A percentile compares a stretch with the other conserved stretches of the same genome.
phyloP scores from a whole-genome alignment of 23 red algal species.

The Gracilariopsis chorda region DNA sequence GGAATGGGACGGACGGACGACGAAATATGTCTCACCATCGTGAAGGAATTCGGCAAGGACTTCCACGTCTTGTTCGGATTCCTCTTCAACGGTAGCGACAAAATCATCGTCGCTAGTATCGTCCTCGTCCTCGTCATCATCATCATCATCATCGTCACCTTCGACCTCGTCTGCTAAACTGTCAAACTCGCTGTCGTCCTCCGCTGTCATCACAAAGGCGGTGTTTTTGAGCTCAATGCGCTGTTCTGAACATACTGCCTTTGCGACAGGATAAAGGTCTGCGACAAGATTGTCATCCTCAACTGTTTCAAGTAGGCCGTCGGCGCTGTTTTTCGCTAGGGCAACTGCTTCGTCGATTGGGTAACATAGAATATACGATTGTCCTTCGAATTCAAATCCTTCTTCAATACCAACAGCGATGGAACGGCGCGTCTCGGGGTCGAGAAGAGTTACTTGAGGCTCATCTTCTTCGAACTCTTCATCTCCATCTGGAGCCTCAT shows the following conservation, averaged over 20 bases:
- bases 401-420: constrained; percentile 28
- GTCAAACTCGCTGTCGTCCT: constrained; percentile 8
- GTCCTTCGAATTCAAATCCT: neutral
- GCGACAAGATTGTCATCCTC: neutral
- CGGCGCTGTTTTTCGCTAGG: neutral
- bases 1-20: constrained; percentile 5
- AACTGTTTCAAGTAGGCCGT: neutral
- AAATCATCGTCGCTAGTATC: constrained; percentile 6
- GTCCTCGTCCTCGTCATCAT: constrained; percentile 20
- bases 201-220: neutral
- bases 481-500: neutral
- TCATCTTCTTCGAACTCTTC: constrained; percentile 24
- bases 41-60: constrained; percentile 27
- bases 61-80: neutral
- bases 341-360: constrained; percentile 40
- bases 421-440: constrained; percentile 5
- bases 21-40: constrained; percentile 8
- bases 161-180: neutral
- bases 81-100: neutral
- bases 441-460: neutral
- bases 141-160: constrained; percentile 17
- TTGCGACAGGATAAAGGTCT: constrained; percentile 22
- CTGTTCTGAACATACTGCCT: constrained; percentile 1
- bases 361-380: constrained; percentile 24
- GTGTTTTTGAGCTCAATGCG: constrained; percentile 30